Percentiles rank a stretch among this genome's conserved stretches.
These are phyloP conservation scores for Nothopassalora personata DNA, from an alignment of 2,329 filamentous ascomycete genomes.

Conservation along the genomic window DNA sequence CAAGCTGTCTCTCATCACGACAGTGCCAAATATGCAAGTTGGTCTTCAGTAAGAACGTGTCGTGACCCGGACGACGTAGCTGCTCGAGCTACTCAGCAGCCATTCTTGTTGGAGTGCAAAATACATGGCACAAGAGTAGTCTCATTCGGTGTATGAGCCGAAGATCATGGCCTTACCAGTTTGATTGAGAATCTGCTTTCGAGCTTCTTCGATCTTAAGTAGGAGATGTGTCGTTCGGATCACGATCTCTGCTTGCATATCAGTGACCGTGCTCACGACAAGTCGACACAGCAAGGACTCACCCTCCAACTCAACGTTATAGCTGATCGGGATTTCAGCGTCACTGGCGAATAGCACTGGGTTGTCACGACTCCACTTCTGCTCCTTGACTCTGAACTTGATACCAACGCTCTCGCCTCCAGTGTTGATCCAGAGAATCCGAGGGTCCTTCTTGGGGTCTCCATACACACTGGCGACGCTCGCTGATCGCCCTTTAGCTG, in stretches of 20 bases:
- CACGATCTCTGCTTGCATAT: constrained; percentile 53
- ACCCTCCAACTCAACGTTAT: constrained; percentile 69
- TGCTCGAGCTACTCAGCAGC: background rate
- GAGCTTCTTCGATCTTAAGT: constrained; percentile 60
- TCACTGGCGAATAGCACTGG: constrained; percentile 54
- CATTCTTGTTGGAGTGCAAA: background rate
- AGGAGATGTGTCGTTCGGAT: constrained; percentile 60
- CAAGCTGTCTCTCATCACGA: background rate
- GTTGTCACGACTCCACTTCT: constrained; percentile 40
- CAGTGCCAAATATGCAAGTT: background rate
- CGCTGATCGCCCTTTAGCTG: constrained; percentile 13
- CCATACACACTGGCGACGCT: constrained; percentile 19
- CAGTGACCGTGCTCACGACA: background rate
- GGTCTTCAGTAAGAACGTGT: background rate
- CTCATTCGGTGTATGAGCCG: constrained; percentile 32
- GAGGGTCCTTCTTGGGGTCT: constrained; percentile 32
- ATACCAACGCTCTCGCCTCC: constrained; percentile 59
- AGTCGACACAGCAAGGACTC: background rate
- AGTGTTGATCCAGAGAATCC: constrained; percentile 64
- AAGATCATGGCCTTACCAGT: constrained; percentile 65
- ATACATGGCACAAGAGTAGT: background rate
- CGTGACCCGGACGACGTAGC: background rate
- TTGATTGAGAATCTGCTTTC: constrained; percentile 54
- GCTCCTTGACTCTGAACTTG: constrained; percentile 58
- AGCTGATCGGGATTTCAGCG: constrained; percentile 63